Conservation (phyloP, 768 basidiomycete species). For the Boletellus sp. region DNA sequence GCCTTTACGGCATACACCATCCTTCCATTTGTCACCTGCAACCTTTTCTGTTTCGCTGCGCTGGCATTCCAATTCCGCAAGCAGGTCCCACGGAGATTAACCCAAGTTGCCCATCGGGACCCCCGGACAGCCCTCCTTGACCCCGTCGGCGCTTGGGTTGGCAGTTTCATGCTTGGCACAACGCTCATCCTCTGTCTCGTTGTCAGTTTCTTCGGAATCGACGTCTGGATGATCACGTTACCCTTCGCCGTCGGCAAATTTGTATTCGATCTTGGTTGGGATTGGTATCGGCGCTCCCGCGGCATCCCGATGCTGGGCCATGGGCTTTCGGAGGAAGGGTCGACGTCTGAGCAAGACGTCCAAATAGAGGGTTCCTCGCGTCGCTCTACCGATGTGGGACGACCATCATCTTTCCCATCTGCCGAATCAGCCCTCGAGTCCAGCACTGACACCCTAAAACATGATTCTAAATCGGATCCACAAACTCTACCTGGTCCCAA, state of each 20-base stretch:
- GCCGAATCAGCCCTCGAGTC: background rate
- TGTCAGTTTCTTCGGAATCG: conserved; percentile 69
- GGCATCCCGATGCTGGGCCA: conserved; percentile 14
- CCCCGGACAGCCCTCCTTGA: conserved; percentile 68
- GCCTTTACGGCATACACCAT: conserved; percentile 82
- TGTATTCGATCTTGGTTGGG: conserved; percentile 59
- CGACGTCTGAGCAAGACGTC: background rate
- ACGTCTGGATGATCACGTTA: conserved; percentile 81
- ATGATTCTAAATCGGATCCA: background rate
- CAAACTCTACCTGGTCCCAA: background rate
- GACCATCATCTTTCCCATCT: background rate
- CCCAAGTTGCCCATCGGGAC: conserved; percentile 36
- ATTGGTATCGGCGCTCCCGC: conserved; percentile 44
- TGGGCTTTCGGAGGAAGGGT: background rate
- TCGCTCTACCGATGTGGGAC: background rate
- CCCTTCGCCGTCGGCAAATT: conserved; percentile 78
- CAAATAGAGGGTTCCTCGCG: background rate
- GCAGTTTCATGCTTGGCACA: conserved; percentile 57
- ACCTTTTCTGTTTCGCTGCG: conserved; percentile 57
- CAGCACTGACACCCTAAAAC: background rate
- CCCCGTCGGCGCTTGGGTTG: conserved; percentile 69
- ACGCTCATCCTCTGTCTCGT: conserved; percentile 75
- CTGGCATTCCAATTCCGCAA: conserved; percentile 58
- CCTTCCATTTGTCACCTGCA: conserved; percentile 71
- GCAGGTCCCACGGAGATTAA: conserved; percentile 47